Conservation (phyloP, 805 yeast genomes). For the Metschnikowia kunwiensis region DNA sequence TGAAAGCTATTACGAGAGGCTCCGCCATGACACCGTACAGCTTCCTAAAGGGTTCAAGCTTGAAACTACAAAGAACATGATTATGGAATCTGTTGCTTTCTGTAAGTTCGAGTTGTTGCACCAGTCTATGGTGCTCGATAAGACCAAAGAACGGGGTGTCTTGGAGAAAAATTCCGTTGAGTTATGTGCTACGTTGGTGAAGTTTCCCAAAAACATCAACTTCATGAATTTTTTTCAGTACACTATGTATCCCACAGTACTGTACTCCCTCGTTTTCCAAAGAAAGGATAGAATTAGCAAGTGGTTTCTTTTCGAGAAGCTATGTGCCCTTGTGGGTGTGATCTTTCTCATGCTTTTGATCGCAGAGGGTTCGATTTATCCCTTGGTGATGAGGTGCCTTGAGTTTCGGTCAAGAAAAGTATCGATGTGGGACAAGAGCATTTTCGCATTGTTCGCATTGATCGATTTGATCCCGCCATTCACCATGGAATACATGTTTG, state of each 20-base stretch:
- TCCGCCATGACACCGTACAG: slow-evolving; percentile 23
- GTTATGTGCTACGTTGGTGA: slow-evolving; percentile 17
- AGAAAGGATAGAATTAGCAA: slow-evolving; percentile 67
- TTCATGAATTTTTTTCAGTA: slow-evolving; percentile 65
- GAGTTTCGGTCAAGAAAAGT: slow-evolving; percentile 37
- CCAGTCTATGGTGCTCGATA: slow-evolving; percentile 40
- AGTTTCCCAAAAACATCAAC: slow-evolving; percentile 74
- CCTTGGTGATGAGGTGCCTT: slow-evolving; percentile 61
- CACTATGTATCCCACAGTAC: slow-evolving; percentile 86
- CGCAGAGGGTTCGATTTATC: slow-evolving; percentile 74
- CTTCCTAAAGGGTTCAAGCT: slow-evolving; percentile 33
- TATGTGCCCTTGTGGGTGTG: slow-evolving; percentile 82
- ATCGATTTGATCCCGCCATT: slow-evolving; percentile 80
- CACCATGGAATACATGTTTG: slow-evolving; percentile 67
- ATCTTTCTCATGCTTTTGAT: slow-evolving; percentile 76
- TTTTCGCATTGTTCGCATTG: slow-evolving; percentile 33
- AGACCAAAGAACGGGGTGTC: slow-evolving; percentile 14
- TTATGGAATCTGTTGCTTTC: slow-evolving; percentile 53
- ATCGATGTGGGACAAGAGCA: slow-evolving; percentile 4
- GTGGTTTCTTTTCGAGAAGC: slow-evolving; percentile 63
- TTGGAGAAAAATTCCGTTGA: slow-evolving; percentile 13
- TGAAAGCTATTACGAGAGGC: slow-evolving; percentile 30
- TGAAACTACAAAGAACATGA: slow-evolving; percentile 9
- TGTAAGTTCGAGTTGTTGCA: slow-evolving; percentile 68
- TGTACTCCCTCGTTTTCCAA: slow-evolving; percentile 80